Conservation (phyloP, 345 rosid genomes). For the Abelmoschus esculentus region DNA sequence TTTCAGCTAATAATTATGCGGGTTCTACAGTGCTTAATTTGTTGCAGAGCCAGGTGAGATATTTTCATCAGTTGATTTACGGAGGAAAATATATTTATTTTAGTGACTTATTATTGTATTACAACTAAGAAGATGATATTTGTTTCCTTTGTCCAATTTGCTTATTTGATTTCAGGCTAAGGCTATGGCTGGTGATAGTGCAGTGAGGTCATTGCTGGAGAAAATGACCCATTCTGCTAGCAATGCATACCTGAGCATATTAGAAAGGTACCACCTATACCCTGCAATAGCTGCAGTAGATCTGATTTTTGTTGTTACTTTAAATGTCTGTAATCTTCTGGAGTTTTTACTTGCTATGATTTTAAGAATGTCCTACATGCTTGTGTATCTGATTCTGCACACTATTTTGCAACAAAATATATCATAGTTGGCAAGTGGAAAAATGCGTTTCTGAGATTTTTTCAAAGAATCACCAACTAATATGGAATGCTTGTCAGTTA, state of each 20-base stretch:
- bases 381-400: not conserved
- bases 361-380: not conserved
- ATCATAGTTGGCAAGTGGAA: not conserved
- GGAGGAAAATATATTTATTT: not conserved
- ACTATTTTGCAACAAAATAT: not conserved
- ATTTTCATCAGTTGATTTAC: not conserved
- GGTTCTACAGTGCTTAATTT: slow-evolving; percentile 96
- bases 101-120: not conserved
- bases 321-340: not conserved
- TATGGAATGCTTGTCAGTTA: not conserved
- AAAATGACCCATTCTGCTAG: slow-evolving; percentile 93
- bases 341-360: not conserved
- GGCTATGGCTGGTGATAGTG: slow-evolving; percentile 94
- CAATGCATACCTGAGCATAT: slow-evolving; percentile 84
- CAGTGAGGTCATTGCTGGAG: slow-evolving; percentile 87
- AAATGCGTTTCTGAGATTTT: not conserved
- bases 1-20: slow-evolving; percentile 55
- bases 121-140: not conserved
- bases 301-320: slow-evolving; percentile 1
- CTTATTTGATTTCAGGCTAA: slow-evolving; percentile 55
- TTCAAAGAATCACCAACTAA: not conserved
- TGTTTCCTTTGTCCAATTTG: slow-evolving; percentile 17
- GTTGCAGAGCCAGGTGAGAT: slow-evolving; percentile 81
- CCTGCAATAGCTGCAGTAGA: not conserved
- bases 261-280: slow-evolving; percentile 61